A percentile compares a stretch with the other conserved stretches of the same genome.
These are phyloP conservation scores for Hygrocybe punicea DNA, from an alignment of 768 basidiomycete genomes.

Conservation along the genomic window DNA sequence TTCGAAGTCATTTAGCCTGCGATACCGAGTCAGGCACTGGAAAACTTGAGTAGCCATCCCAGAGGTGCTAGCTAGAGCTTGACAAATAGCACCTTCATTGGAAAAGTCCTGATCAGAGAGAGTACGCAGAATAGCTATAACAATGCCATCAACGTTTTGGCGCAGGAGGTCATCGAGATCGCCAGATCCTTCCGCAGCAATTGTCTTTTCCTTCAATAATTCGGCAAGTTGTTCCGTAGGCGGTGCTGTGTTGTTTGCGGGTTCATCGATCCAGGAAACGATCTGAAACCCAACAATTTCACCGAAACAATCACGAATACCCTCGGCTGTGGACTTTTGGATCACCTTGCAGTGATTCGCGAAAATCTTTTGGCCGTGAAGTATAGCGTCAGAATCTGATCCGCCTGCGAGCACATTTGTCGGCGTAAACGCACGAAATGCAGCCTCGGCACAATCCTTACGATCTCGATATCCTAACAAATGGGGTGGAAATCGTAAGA, in stretches of 20 bases:
- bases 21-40: constrained; percentile 49
- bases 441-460: constrained; percentile 61
- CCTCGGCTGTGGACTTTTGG: constrained; percentile 48
- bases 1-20: constrained; percentile 44
- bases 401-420: constrained; percentile 54
- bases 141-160: constrained; percentile 54
- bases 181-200: constrained; percentile 26
- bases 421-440: constrained; percentile 66
- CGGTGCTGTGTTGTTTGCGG: constrained; percentile 15
- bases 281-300: constrained; percentile 65
- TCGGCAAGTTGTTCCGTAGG: constrained; percentile 32
- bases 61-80: constrained; percentile 41
- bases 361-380: constrained; percentile 48
- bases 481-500: constrained; percentile 62
- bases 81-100: constrained; percentile 46
- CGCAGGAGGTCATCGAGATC: constrained; percentile 37
- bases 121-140: constrained; percentile 55
- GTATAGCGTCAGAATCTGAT: constrained; percentile 21
- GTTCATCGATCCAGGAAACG: constrained; percentile 43
- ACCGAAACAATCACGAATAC: constrained; percentile 60
- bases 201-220: constrained; percentile 34
- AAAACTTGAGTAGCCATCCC: constrained; percentile 47
- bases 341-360: constrained; percentile 59
- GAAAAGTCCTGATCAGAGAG: constrained; percentile 67
- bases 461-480: constrained; percentile 74